A percentile compares a stretch with the other conserved stretches of the same genome.
phyloP scores from a whole-genome alignment of 2,329 filamentous ascomycete genomes.

The Emmonsia crescens region DNA sequence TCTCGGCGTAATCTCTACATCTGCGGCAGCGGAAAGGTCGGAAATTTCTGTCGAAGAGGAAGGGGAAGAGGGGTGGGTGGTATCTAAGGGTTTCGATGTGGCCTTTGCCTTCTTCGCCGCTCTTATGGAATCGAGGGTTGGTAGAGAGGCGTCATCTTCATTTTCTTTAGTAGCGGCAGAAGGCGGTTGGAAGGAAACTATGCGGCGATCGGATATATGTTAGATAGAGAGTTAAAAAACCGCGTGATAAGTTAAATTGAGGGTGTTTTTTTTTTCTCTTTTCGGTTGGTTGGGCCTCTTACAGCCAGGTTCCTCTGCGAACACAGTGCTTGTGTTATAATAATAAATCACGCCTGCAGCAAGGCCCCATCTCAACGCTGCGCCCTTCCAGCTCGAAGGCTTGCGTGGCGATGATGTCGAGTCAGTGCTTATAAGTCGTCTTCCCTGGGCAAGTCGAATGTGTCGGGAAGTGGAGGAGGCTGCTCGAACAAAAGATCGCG shows the following conservation, averaged over 20 bases:
- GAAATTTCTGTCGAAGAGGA: conserved; percentile 10
- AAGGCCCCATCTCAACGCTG: conserved; percentile 60
- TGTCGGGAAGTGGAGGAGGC: conserved; percentile 3
- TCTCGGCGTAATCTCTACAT: conserved; percentile 8
- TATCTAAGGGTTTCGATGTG: conserved; percentile 8
- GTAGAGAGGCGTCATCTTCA: conserved; percentile 40
- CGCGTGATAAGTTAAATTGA: neutral
- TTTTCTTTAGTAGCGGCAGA: conserved; percentile 19
- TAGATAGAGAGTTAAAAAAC: neutral
- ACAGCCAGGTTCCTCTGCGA: conserved; percentile 74
- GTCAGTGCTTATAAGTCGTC: conserved; percentile 48
- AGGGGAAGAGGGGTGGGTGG: conserved; percentile 4
- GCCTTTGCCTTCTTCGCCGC: conserved; percentile 37
- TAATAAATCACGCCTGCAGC: conserved; percentile 74
- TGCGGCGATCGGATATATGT: neutral
- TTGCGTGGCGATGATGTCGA: conserved; percentile 42
- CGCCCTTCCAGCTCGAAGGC: conserved; percentile 72
- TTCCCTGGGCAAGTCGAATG: conserved; percentile 12
- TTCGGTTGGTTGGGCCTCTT: conserved; percentile 34
- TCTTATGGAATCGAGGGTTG: conserved; percentile 57
- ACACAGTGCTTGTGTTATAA: conserved; percentile 82
- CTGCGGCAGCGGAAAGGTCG: conserved; percentile 11
- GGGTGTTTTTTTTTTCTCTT: neutral
- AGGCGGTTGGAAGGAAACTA: conserved; percentile 25
- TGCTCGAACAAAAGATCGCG: conserved; percentile 12